A percentile compares a stretch with the other conserved stretches of the same genome.
Conservation (phyloP, 164 flowering plant species). For the Echeveria elegans region DNA sequence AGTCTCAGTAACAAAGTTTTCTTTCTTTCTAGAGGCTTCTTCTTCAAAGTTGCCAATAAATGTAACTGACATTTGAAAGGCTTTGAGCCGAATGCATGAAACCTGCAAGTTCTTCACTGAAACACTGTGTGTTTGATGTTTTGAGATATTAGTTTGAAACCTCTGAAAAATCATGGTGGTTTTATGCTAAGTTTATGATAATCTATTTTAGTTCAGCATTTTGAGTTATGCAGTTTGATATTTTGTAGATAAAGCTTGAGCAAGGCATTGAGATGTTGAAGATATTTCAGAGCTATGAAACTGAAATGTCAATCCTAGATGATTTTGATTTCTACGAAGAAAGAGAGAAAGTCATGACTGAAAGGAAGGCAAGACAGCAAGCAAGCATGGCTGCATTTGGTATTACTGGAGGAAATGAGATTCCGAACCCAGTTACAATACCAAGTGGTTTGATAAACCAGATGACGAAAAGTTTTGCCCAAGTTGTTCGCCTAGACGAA, state of each 20-base stretch:
- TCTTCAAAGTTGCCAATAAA: too few species aligned
- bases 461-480: slow-evolving; percentile 55
- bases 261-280: slow-evolving; percentile 70
- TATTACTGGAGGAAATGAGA: slow-evolving; percentile 27
- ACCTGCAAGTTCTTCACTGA: not conserved
- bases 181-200: not conserved
- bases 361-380: slow-evolving; percentile 61
- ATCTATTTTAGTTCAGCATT: not conserved
- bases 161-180: not conserved
- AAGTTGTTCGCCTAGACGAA: slow-evolving; percentile 50
- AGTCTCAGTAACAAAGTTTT: too few species aligned
- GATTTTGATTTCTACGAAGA: slow-evolving; percentile 69
- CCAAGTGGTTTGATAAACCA: slow-evolving; percentile 36
- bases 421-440: slow-evolving; percentile 19
- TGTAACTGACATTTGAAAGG: too few species aligned
- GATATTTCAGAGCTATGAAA: slow-evolving; percentile 54
- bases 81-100: not conserved
- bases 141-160: not conserved
- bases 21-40: too few species aligned
- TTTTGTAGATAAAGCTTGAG: slow-evolving; percentile 59
- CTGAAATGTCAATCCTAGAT: slow-evolving; percentile 55
- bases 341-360: slow-evolving; percentile 59
- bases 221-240: not conserved
- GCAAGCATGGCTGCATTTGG: slow-evolving; percentile 23
- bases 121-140: not conserved